These are phyloP conservation scores for Podospora tetraspora DNA, from an alignment of 495 filamentous ascomycete species.

Conservation along the genomic window DNA sequence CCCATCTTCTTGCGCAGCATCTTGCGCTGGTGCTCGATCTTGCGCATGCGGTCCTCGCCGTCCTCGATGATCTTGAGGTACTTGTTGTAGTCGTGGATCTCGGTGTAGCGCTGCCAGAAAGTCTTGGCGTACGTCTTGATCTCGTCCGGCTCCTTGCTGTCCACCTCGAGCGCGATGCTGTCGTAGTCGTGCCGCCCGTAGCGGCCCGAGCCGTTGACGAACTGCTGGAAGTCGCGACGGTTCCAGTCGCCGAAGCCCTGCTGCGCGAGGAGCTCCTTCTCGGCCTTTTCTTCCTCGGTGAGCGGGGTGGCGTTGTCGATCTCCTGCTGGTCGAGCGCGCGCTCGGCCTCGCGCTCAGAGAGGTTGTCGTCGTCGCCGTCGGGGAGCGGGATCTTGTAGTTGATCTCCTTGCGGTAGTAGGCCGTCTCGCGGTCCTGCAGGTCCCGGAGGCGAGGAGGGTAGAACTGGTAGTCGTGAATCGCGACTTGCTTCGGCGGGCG, in stretches of 20 bases:
- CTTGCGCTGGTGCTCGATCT: constrained; percentile 86
- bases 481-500: constrained; percentile 87
- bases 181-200: constrained; percentile 82
- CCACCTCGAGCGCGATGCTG: constrained; percentile 81
- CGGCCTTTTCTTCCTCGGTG: constrained; percentile 80
- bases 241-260: constrained; percentile 94
- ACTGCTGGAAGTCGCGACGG: constrained; percentile 95
- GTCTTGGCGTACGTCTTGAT: constrained; percentile 84
- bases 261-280: constrained; percentile 72
- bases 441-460: constrained; percentile 71
- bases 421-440: constrained; percentile 96
- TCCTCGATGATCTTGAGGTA: constrained; percentile 81
- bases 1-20: constrained; percentile 92
- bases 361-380: constrained; percentile 82
- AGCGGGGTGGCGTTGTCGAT: constrained; percentile 89
- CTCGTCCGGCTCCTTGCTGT: constrained; percentile 80
- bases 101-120: constrained; percentile 89
- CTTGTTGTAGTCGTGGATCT: constrained; percentile 83
- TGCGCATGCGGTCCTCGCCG: constrained; percentile 82
- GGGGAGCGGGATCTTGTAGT: constrained; percentile 79
- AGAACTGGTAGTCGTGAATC: constrained; percentile 97
- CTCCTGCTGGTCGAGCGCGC: constrained; percentile 79
- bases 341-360: constrained; percentile 78
- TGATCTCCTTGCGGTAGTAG: constrained; percentile 90
- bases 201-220: constrained; percentile 89